phyloP scores from a whole-genome alignment of 495 filamentous ascomycete genomes.

The Choiromyces venosus region DNA sequence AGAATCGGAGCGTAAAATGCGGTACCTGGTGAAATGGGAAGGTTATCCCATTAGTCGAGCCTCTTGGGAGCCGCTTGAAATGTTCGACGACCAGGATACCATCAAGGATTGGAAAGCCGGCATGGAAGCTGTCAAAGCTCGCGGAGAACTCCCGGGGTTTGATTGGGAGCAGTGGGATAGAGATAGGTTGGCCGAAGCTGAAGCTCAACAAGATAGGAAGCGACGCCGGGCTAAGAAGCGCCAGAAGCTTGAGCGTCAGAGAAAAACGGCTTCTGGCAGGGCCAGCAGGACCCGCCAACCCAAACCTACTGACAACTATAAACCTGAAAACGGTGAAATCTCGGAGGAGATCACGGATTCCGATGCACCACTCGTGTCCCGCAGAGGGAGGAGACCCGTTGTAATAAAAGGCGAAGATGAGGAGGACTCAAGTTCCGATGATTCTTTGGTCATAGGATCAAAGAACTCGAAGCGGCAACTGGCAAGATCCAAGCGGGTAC shows the following conservation, averaged over 20 bases:
- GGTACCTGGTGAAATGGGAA: conserved; percentile 64
- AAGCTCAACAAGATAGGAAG: conserved; percentile 28
- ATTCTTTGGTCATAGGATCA: not conserved
- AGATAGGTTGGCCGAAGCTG: conserved; percentile 28
- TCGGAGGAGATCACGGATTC: not conserved
- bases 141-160: conserved; percentile 20
- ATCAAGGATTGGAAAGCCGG: conserved; percentile 36
- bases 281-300: conserved; percentile 4
- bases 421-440: not conserved
- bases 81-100: conserved; percentile 49
- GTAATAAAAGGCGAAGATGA: not conserved
- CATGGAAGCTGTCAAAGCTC: conserved; percentile 21
- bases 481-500: not conserved
- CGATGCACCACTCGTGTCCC: not conserved
- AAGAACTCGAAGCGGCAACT: not conserved
- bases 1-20: conserved; percentile 41
- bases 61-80: conserved; percentile 60
- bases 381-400: not conserved
- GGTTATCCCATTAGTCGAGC: conserved; percentile 54
- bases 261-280: conserved; percentile 10
- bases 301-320: not conserved
- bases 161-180: conserved; percentile 38
- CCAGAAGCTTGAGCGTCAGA: conserved; percentile 18
- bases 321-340: not conserved
- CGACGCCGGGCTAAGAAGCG: conserved; percentile 28